Evolutionary conservation across 306 rosid species (phyloP).

Genomic region (Rubus parviflorus): DNA sequence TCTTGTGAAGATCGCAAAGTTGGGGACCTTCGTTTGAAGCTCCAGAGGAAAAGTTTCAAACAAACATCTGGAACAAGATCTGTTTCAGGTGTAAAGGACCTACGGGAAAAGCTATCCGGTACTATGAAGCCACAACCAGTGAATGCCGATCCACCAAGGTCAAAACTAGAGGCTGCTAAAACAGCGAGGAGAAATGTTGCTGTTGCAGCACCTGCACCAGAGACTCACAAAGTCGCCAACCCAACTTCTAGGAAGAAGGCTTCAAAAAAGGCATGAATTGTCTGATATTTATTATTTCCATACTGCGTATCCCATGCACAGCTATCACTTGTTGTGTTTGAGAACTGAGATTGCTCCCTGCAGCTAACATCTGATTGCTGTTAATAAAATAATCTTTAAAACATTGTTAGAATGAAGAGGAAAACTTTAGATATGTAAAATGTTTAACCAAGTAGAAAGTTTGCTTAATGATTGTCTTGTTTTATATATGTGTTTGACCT

Average conservation of each 20-base stretch:
- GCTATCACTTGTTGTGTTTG: neutral
- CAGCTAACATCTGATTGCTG: neutral
- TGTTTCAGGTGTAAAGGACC: conserved; percentile 63
- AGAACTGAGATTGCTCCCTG: neutral
- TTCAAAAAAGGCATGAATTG: conserved; percentile 60
- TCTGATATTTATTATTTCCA: neutral
- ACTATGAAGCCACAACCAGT: conserved; percentile 62
- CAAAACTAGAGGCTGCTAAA: conserved; percentile 49
- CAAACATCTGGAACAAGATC: conserved; percentile 64
- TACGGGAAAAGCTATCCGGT: conserved; percentile 90
- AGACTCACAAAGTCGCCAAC: conserved; percentile 46
- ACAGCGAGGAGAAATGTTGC: conserved; percentile 47
- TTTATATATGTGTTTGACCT: neutral
- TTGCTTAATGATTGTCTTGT: neutral
- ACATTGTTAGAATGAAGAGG: neutral
- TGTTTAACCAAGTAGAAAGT: neutral
- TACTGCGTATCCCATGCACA: neutral
- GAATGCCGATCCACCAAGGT: conserved; percentile 62
- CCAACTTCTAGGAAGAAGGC: conserved; percentile 54
- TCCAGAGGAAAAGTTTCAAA: conserved; percentile 75
- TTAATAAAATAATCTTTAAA: neutral
- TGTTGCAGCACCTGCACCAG: conserved; percentile 46
- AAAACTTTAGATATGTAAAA: neutral
- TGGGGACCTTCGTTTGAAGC: conserved; percentile 94
- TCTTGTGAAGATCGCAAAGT: conserved; percentile 68